Conservation (phyloP, 108 stramenopile genomes). For the Poteriospumella lacustris region DNA sequence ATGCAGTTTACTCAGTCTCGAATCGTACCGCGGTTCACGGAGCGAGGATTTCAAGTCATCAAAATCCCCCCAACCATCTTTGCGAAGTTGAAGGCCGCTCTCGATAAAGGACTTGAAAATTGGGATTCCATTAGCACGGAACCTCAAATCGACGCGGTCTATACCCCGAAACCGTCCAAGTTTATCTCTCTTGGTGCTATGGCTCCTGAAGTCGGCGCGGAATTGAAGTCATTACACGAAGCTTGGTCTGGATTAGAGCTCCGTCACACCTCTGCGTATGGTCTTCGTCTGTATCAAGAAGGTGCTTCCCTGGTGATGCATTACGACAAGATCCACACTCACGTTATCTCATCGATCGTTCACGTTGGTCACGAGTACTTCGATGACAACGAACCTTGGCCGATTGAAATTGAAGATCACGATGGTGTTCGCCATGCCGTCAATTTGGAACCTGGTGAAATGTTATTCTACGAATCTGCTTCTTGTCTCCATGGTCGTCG, state of each 20-base stretch:
- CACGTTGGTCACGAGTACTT: neutral
- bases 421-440: neutral
- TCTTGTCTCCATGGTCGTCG: slow-evolving; percentile 16
- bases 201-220: neutral
- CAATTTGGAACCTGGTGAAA: neutral
- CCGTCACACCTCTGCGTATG: slow-evolving; percentile 14
- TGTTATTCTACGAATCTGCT: slow-evolving; percentile 22
- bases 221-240: slow-evolving; percentile 13
- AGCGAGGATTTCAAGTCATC: slow-evolving; percentile 18
- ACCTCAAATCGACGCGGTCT: neutral
- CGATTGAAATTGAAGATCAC: slow-evolving; percentile 26
- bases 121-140: neutral
- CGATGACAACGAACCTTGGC: slow-evolving; percentile 10
- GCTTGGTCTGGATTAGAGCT: slow-evolving; percentile 19
- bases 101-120: neutral
- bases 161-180: neutral
- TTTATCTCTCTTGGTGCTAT: neutral
- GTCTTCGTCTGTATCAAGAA: slow-evolving; percentile 6
- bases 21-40: slow-evolving; percentile 23
- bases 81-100: neutral
- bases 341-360: slow-evolving; percentile 19
- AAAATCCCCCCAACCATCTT: neutral
- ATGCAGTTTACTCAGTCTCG: slow-evolving; percentile 13
- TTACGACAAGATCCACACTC: slow-evolving; percentile 22
- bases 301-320: slow-evolving; percentile 31